Evolutionary conservation across 2,329 filamentous ascomycete species (phyloP), one percentile per base, ranked within the genome.

Genomic region (Apiospora marii): DNA sequence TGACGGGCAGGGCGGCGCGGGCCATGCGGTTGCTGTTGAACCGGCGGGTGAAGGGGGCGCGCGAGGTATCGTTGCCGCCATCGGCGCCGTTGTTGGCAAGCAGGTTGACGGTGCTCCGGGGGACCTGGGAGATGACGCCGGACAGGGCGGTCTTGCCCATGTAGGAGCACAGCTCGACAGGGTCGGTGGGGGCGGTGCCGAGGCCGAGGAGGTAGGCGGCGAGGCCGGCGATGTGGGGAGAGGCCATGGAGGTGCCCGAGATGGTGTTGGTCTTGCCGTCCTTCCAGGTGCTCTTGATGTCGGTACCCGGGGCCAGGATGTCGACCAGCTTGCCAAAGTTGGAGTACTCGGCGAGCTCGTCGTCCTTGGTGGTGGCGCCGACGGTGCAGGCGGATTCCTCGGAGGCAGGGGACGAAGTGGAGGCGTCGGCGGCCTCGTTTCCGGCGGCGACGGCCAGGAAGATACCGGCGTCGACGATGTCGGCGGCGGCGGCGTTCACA

Each of bases 391-490:
- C 88, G 30, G 77, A 79, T 2, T 82, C 72, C 75, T 85, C 85
- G 0, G 85, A 87, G n/a, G 87, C 85, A 1, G 87, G 87, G 0
- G 87, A 89, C 69, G 77, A 84, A 74, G 79, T 80, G 22, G 78
- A 74, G 1, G 87, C 86, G 73, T 89, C 82, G 24, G 75, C 75
- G 71, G 81, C 82, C 4, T 83, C 80, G 77, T 90, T 90, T 51
- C 89, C 89, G 24, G 88, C 89, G 2, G 89, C 88, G 10, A 89
- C 88, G 69, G 85, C 87, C 48, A 89, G 81, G 76, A 89, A 88
- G 74, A 89, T 81, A 16, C 87, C 88, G 0, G 83, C 81, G 8
- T 76, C 75, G 74, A 87, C 82, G 37, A 88, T 82, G 70, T 80
- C 81, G 46, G 82, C 82, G 10, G 88, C 87, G 12, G 88, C 88